Base-by-base conservation (phyloP, 2,329 filamentous ascomycete species). In the Penicillium frequentans region DNA sequence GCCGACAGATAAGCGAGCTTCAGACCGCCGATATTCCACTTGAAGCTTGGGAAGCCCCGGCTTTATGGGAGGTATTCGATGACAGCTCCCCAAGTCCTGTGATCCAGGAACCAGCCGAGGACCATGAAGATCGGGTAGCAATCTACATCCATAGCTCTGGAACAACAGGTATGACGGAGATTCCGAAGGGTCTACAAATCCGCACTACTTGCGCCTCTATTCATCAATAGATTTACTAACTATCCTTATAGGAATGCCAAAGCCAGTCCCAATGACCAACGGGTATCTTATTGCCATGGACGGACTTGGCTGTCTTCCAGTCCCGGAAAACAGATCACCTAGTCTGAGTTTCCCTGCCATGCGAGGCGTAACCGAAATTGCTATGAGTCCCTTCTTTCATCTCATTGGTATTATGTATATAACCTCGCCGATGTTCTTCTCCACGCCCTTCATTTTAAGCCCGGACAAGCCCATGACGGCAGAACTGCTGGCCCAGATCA, bases 231-330 rank as follows among this genome's bases (percentile, higher is more conserved):
- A 29, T 2, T 14, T 23, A 29, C 14, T 47, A 13, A 47, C 24
- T 31, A 16, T 16, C 29, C 27, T 26, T 16, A 23, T 26, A 63
- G 61, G 61, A 5, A 27, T 63, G 35, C 61, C 61, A 2, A 63
- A 61, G 42, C 56, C 58, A n/a, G 58, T 63, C n/a, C 56, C 58
- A 33, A 49, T 62, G 47, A 62, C 60, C n/a, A 60, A 62, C 49
- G 60, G 60, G 5, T 62, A 60, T 31, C 54, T 62, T 21, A 23
- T 49, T n/a, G 46, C 54, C 5, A 4, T 62, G 5, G 51, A 57
- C 16, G 16, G 46, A 24, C 24, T 21, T 13, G 9, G 9, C 10
- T 56, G 8, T 43, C 50, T 13, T 27, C 45, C 6, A 54, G 56
- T 13, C 21, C 49, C 4, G 44, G 47, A 11, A 29, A 54, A 43